phyloP scores from a whole-genome alignment of 2,329 filamentous ascomycete genomes.

The Xylaria sp. region DNA sequence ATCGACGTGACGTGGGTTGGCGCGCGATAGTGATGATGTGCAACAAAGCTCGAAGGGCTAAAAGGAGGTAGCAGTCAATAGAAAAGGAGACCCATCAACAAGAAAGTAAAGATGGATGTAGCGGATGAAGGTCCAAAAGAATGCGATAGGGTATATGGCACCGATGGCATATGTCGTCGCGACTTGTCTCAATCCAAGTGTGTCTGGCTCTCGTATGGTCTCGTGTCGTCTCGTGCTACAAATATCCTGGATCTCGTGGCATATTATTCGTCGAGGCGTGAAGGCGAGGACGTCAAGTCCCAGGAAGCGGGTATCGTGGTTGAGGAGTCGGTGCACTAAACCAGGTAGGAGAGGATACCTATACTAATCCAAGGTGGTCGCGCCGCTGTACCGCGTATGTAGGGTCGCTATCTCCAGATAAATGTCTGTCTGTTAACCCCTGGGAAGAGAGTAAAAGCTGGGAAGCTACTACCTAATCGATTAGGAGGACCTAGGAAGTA shows the following conservation, averaged over 20 bases:
- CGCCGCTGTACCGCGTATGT: not conserved
- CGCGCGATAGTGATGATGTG: not conserved
- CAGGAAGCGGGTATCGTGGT: constrained; percentile 12
- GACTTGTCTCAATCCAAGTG: not conserved
- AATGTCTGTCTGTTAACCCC: not conserved
- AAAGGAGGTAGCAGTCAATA: not conserved
- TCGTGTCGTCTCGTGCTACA: constrained; percentile 9
- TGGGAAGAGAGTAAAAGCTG: no score
- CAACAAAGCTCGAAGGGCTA: not conserved
- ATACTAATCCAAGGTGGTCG: not conserved
- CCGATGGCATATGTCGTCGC: constrained; percentile 12
- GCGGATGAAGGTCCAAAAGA: not conserved
- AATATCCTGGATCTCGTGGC: constrained; percentile 3
- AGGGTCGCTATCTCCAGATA: no score
- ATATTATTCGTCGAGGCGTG: not conserved
- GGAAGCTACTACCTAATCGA: no score
- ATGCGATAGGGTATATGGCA: not conserved
- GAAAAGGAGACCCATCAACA: not conserved
- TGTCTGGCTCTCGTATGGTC: constrained; percentile 4
- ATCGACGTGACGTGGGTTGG: constrained; percentile 7
- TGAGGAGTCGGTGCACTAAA: constrained; percentile 2
- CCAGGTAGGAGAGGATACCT: not conserved
- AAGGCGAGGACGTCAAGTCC: not conserved
- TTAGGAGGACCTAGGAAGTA: no score
- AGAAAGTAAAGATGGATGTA: not conserved